Evolutionary conservation across 23 red algal genomes (phyloP), one percentile per base, ranked within the genome.

Genomic region (Cyanidioschyzon merolae): DNA sequence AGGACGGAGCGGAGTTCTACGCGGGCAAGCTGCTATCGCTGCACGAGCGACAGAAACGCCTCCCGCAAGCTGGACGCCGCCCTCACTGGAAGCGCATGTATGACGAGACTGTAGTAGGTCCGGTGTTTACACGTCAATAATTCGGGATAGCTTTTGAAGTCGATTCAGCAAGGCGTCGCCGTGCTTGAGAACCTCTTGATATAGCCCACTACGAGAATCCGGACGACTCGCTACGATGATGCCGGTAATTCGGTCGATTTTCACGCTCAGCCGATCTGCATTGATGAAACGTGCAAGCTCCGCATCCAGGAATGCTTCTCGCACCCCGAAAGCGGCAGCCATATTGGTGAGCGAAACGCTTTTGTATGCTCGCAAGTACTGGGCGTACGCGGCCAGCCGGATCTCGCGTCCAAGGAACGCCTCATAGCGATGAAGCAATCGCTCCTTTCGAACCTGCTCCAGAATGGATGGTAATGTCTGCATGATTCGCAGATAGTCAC

Each of bases 81-180:
- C n/a, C n/a, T n/a, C n/a, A n/a, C n/a, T n/a, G n/a, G n/a, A n/a
- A n/a, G n/a, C n/a, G n/a, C n/a, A n/a, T n/a, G n/a, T n/a, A n/a
- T n/a, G n/a, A n/a, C n/a, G n/a, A n/a, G n/a, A n/a, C n/a, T n/a
- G n/a, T n/a, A n/a, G n/a, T n/a, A n/a, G n/a, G 29, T 15, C 63
- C n/a, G 7, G 29, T 27, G 16, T 25, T 83, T 82, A 98, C 58
- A 91, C 88, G 58, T 98, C 88, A 40, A 98, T 91, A 40, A 98
- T 80, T 39, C 94, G 37, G n/a, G 88, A 91, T 41, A 98, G 85
- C 27, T 98, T 98, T 77, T 98, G 94, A 17, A 98, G 75, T 37
- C 89, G 83, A 75, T 98, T 98, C n/a, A 98, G 84, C 39, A 98
- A 59, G 3, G 80, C 67, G 63, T 98, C 94, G 24, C 94, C 94